Percentiles rank a stretch among this genome's conserved stretches.
Evolutionary conservation across 176 grass and related monocot genomes (phyloP).

Genomic region (Hsuehochloa calcarea): DNA sequence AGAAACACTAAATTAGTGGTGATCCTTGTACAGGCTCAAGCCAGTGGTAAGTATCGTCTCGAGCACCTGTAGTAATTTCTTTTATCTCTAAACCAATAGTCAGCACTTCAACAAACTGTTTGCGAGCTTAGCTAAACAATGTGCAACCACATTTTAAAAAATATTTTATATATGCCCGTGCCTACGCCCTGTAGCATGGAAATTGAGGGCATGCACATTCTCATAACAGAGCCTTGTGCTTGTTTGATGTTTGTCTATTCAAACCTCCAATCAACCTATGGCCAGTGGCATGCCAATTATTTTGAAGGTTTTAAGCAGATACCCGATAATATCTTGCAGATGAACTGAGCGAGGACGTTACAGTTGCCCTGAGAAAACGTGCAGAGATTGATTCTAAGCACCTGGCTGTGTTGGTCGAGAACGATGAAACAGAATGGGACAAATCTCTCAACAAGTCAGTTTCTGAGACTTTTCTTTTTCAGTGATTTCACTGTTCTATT

Average conservation of each 20-base stretch:
- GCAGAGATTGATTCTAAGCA: conserved; percentile 88
- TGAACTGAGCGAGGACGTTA: conserved; percentile 78
- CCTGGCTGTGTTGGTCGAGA: conserved; percentile 66
- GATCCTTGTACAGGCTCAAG: conserved; percentile 72
- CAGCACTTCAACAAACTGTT: neutral
- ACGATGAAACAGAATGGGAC: conserved; percentile 70
- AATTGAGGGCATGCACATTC: neutral
- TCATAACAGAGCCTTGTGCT: neutral
- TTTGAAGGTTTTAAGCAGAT: conserved; percentile 11
- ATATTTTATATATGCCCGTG: neutral
- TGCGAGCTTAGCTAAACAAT: neutral
- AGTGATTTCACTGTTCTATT: neutral
- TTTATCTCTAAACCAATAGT: neutral
- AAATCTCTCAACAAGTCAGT: conserved; percentile 77
- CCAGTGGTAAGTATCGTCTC: conserved; percentile 45
- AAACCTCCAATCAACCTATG: conserved; percentile 18
- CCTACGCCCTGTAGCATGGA: neutral
- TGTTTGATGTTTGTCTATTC: neutral
- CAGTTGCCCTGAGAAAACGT: conserved; percentile 81
- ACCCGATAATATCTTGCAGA: conserved; percentile 49
- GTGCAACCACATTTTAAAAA: neutral
- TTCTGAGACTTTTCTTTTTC: neutral
- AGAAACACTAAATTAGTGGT: conserved; percentile 78
- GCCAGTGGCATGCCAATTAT: neutral
- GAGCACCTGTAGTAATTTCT: neutral